phyloP scores from a whole-genome alignment of 345 rosid species.

The Physaria fendleri region DNA sequence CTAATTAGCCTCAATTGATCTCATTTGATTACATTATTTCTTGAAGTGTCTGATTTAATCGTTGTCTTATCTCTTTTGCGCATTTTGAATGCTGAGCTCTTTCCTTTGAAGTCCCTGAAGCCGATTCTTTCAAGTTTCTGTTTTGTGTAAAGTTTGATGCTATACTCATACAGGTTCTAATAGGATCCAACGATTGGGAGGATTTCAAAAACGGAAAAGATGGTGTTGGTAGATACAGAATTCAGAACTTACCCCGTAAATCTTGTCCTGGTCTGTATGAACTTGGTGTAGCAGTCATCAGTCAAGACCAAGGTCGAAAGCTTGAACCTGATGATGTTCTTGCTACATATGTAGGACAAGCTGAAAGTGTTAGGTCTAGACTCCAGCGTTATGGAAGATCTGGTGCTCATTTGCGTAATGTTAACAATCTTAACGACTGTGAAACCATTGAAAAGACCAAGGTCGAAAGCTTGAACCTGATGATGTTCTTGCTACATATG shows the following conservation, averaged over 20 bases:
- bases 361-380: slow-evolving; percentile 69
- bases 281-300: slow-evolving; percentile 46
- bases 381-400: slow-evolving; percentile 79
- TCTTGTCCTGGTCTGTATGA: slow-evolving; percentile 66
- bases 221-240: slow-evolving; percentile 68
- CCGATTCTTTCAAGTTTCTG: background rate
- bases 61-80: background rate
- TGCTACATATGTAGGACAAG: slow-evolving; percentile 77
- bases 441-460: slow-evolving; percentile 11
- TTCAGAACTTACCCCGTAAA: slow-evolving; percentile 58
- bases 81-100: background rate
- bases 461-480: slow-evolving; percentile 45
- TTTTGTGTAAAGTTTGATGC: background rate
- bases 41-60: background rate
- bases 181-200: slow-evolving; percentile 77
- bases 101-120: background rate
- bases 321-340: slow-evolving; percentile 37
- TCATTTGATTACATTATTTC: background rate
- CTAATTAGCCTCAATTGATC: background rate
- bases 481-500: slow-evolving; percentile 46
- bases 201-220: slow-evolving; percentile 54
- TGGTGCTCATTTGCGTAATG: slow-evolving; percentile 64
- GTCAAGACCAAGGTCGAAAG: slow-evolving; percentile 36
- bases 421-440: slow-evolving; percentile 10
- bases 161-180: slow-evolving; percentile 40